phyloP scores from a whole-genome alignment of 2,329 filamentous ascomycete species.

The Paraconiothyrium sp. region DNA sequence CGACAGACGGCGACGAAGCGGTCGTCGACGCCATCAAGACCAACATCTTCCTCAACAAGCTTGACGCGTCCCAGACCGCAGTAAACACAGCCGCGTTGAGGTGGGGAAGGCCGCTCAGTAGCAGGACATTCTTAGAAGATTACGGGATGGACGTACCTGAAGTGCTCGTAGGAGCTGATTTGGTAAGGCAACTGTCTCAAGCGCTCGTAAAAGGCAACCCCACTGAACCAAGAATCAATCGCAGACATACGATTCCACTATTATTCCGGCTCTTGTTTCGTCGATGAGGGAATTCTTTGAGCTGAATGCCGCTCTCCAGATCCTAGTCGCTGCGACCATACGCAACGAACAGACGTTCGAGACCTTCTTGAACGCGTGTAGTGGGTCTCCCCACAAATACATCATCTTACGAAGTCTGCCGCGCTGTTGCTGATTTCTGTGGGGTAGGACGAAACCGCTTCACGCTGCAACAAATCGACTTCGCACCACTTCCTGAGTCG shows the following conservation, averaged over 20 bases:
- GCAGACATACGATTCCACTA: conserved; percentile 74
- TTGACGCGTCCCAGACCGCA: conserved; percentile 54
- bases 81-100: conserved; percentile 65
- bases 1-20: conserved; percentile 78
- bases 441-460: conserved; percentile 52
- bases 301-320: conserved; percentile 64
- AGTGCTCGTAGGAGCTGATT: conserved; percentile 77
- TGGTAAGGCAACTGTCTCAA: conserved; percentile 56
- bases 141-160: conserved; percentile 62
- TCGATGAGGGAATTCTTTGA: conserved; percentile 71
- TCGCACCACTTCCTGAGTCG: conserved; percentile 40
- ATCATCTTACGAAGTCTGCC: conserved; percentile 31
- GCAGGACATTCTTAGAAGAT: conserved; percentile 66
- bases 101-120: conserved; percentile 71
- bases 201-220: background rate
- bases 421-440: conserved; percentile 48
- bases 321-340: conserved; percentile 76
- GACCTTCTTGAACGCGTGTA: conserved; percentile 69
- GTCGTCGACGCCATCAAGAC: conserved; percentile 74
- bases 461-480: conserved; percentile 43
- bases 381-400: conserved; percentile 51
- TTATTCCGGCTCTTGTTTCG: conserved; percentile 70
- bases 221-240: conserved; percentile 20
- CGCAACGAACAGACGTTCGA: conserved; percentile 75
- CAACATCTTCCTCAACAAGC: conserved; percentile 73